A percentile compares a stretch with the other conserved stretches of the same genome.
phyloP scores from a whole-genome alignment of 1,284 basidiomycete species.

The Golubevia sp. region DNA sequence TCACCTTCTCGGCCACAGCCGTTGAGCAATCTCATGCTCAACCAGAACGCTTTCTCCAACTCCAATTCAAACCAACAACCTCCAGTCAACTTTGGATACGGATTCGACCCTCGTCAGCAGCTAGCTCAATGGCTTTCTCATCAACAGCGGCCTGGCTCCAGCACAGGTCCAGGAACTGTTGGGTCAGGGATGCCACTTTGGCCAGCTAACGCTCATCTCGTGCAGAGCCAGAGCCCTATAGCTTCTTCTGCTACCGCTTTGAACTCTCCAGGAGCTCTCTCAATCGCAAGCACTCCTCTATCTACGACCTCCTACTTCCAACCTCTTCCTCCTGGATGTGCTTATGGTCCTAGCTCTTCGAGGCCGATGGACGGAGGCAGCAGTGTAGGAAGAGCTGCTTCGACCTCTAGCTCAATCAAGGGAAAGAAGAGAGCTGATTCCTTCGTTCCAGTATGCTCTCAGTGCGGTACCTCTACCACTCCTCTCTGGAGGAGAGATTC shows the following conservation, averaged over 20 bases:
- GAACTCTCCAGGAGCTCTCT: neutral
- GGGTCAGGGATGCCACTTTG: neutral
- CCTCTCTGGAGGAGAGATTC: constrained; percentile 55
- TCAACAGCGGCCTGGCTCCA: neutral
- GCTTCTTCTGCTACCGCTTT: neutral
- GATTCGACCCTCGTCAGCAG: neutral
- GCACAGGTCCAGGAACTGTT: neutral
- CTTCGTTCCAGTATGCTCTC: constrained; percentile 29
- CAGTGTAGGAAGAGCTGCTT: neutral
- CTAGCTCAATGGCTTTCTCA: neutral
- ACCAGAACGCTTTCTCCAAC: no score
- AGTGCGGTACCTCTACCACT: constrained; percentile 56
- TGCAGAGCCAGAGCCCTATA: neutral
- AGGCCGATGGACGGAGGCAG: neutral
- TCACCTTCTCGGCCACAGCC: neutral
- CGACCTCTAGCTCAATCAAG: neutral
- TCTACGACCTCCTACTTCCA: neutral
- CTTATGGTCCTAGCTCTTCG: neutral
- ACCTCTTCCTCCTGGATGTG: neutral
- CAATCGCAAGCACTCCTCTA: neutral
- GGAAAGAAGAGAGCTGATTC: neutral
- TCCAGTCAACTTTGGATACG: neutral
- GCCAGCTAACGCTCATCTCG: neutral
- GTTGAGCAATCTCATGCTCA: neutral
- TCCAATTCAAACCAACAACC: neutral